These are phyloP conservation scores for Centrapalus pauciflorus DNA, from an alignment of 129 eudicot species.

Conservation along the genomic window DNA sequence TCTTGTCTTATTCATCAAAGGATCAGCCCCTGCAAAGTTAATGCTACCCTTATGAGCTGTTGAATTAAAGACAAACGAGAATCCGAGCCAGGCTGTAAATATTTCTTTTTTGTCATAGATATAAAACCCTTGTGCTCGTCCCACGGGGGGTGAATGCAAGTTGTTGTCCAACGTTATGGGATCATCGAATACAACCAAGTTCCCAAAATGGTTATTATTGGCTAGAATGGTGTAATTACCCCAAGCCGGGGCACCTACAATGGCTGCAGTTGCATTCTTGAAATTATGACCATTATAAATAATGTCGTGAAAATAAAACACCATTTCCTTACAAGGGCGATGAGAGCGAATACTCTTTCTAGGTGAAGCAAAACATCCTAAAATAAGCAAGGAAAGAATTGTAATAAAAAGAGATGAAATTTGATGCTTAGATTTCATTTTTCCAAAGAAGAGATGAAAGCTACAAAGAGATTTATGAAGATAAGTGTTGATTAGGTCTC, in stretches of 20 bases:
- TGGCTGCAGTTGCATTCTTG: slow-evolving; percentile 63
- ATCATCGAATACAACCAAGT: slow-evolving; percentile 66
- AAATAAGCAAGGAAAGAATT: slow-evolving; percentile 30
- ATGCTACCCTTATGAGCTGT: slow-evolving; percentile 50
- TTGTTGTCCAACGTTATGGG: slow-evolving; percentile 67
- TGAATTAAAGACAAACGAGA: slow-evolving; percentile 65
- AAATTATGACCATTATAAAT: slow-evolving; percentile 49
- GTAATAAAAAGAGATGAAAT: slow-evolving; percentile 9
- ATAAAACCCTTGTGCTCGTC: slow-evolving; percentile 72
- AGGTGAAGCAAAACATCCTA: slow-evolving; percentile 23
- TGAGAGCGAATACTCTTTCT: slow-evolving; percentile 21
- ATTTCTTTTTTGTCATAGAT: slow-evolving; percentile 47
- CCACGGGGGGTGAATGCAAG: slow-evolving; percentile 58
- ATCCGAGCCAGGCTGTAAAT: slow-evolving; percentile 56
- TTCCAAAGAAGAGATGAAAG: neutral
- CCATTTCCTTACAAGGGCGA: slow-evolving; percentile 51
- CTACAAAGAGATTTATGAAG: slow-evolving; percentile 15
- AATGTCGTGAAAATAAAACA: slow-evolving; percentile 61
- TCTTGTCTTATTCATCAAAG: slow-evolving; percentile 71
- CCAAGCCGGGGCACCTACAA: slow-evolving; percentile 64
- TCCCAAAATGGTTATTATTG: slow-evolving; percentile 46
- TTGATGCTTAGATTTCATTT: slow-evolving; percentile 25
- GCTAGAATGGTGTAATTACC: slow-evolving; percentile 47
- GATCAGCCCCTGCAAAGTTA: slow-evolving; percentile 74
- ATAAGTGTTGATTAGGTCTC: slow-evolving; percentile 13